Conservation (phyloP, 2,329 filamentous ascomycete species). For the Neofusicoccum kwambonambiense region DNA sequence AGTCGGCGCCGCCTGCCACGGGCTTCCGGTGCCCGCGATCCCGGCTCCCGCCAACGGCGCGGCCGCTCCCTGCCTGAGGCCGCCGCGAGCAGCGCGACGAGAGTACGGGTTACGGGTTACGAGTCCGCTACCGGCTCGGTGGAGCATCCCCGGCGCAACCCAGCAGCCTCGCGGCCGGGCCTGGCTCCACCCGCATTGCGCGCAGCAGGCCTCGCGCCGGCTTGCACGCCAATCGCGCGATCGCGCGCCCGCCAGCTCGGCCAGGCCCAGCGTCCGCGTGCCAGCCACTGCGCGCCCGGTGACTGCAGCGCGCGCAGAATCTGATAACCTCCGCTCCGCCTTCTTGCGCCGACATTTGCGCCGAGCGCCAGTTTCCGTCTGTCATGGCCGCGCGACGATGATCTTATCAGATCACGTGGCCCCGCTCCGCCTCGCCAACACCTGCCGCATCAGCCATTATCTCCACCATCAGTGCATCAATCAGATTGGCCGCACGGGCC, state of each 20-base stretch:
- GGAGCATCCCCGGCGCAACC: too few relatives aligned
- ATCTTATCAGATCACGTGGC: neutral
- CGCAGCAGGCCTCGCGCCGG: too few relatives aligned
- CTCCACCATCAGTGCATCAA: constrained; percentile 7
- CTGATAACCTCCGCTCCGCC: neutral
- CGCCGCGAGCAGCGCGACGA: neutral
- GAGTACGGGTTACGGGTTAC: too few relatives aligned
- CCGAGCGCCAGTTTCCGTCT: neutral
- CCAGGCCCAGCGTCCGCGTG: too few relatives aligned
- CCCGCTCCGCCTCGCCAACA: neutral
- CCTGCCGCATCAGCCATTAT: neutral
- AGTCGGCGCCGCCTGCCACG: neutral
- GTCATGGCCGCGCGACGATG: neutral
- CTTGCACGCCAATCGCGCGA: too few relatives aligned
- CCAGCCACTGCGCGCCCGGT: too few relatives aligned
- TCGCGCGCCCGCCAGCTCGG: too few relatives aligned
- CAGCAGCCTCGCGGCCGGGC: neutral
- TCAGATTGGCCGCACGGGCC: neutral
- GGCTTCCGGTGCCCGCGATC: neutral
- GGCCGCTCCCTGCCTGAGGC: neutral
- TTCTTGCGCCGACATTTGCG: neutral
- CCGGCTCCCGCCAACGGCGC: too few relatives aligned
- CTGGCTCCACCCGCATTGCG: too few relatives aligned
- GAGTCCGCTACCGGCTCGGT: too few relatives aligned
- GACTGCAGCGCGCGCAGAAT: neutral